phyloP scores from a whole-genome alignment of 257 asterid genomes.

The Scutellaria barbata region DNA sequence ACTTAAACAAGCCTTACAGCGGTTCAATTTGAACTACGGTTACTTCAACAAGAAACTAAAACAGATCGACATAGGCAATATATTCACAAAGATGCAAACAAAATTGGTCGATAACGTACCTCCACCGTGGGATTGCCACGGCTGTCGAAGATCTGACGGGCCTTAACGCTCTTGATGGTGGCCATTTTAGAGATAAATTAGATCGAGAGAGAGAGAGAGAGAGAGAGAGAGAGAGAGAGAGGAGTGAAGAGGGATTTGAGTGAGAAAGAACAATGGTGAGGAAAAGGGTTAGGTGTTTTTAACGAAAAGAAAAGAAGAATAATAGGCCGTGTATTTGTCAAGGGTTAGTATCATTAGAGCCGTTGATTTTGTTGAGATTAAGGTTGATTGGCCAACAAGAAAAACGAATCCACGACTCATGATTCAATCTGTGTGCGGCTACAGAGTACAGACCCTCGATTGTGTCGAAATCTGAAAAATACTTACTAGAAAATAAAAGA shows the following conservation, averaged over 20 bases:
- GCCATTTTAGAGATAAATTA: slow-evolving; percentile 50
- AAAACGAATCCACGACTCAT: slow-evolving; percentile 10
- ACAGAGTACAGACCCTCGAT: not conserved
- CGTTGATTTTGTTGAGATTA: slow-evolving; percentile 48
- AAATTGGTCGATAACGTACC: slow-evolving; percentile 48
- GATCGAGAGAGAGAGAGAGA: slow-evolving; percentile 29
- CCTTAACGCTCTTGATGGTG: slow-evolving; percentile 74
- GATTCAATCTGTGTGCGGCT: slow-evolving; percentile 30
- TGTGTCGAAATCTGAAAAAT: slow-evolving; percentile 22
- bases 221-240: slow-evolving; percentile 15
- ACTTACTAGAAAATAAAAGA: not conserved
- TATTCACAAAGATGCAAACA: not conserved
- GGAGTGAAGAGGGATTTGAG: not conserved
- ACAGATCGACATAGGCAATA: slow-evolving; percentile 21
- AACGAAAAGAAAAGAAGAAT: not conserved
- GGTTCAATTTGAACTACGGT: not conserved
- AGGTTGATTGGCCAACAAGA: slow-evolving; percentile 46
- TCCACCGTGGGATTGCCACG: slow-evolving; percentile 97
- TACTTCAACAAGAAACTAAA: not conserved
- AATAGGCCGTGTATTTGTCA: slow-evolving; percentile 42
- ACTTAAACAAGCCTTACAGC: not conserved
- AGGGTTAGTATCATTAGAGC: slow-evolving; percentile 42
- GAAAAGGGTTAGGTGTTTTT: not conserved
- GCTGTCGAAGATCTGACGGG: slow-evolving; percentile 97
- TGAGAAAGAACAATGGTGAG: not conserved